Base-by-base conservation (phyloP, 106 monocot species). In the Allium fistulosum region DNA sequence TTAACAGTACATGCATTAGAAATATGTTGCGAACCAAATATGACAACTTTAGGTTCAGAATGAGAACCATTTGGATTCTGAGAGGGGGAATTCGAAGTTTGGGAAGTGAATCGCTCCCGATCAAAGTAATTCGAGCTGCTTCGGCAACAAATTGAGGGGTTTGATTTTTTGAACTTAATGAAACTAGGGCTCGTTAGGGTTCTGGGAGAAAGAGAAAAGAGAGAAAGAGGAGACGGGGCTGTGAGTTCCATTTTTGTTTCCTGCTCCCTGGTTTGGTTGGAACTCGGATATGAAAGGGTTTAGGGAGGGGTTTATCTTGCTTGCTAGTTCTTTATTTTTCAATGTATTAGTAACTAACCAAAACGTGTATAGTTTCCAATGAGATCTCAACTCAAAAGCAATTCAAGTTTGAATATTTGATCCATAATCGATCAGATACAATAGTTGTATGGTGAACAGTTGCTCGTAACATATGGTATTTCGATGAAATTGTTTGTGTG, bases 81-180 rank as follows among this genome's bases (percentile, higher is more conserved):
- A 16, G 65, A 15, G 15, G 65, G 28, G 18, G 65, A 11, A 49
- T n/a, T 47, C 49, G 65, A 49, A 15, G 48, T 17, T 49, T 47
- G 2, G 46, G 65, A 8, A 49, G 65, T 17, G 48, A 49, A 65
- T 9, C 65, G 48, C 65, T 65, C 49, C 65, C 49, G 65, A 17
- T 65, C 65, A 52, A 53, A 67, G 67, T 67, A 67, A 27, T 53
- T 53, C 26, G 67, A 67, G 67, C 67, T 18, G 26, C 37, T 37
- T 37, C 52, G 50, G 67, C 50, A 67, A 12, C 51, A 7, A 48
- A 67, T 27, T 1, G 67, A 53, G 52, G 52, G 22, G 11, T 10
- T 18, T 6, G 11, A 12, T 13, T 27, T 59, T 6, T 15, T 49
- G n/a, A 16, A 48, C 49, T 7, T 17, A 51, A 22, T 67, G 28